Percentiles rank a stretch among this genome's conserved stretches.
Evolutionary conservation across 1,284 basidiomycete genomes (phyloP).

Genomic region (Tilletia walkeri): DNA sequence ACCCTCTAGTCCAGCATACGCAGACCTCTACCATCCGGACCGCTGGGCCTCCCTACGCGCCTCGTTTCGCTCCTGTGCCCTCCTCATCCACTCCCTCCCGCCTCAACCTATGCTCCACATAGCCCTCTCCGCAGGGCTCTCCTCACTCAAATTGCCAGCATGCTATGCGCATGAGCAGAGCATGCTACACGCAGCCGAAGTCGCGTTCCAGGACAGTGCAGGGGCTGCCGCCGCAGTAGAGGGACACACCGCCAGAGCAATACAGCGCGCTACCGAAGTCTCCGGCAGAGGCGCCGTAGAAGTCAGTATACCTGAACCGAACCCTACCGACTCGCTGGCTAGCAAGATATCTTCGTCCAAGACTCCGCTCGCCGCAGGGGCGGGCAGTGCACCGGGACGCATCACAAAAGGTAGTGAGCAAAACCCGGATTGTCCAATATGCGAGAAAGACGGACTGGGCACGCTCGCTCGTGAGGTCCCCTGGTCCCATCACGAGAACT

Average conservation of each 20-base stretch:
- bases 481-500: constrained; percentile 88
- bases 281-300: neutral
- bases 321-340: no score
- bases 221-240: neutral
- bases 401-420: neutral
- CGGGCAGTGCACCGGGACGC: neutral
- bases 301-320: constrained; percentile 2
- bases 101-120: constrained; percentile 46
- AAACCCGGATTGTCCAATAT: constrained; percentile 77
- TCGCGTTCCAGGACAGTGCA: neutral
- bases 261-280: neutral
- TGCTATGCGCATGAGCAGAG: constrained; percentile 31
- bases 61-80: constrained; percentile 34
- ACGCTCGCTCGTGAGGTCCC: constrained; percentile 79
- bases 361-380: neutral
- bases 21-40: constrained; percentile 37
- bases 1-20: constrained; percentile 30
- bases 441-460: constrained; percentile 68
- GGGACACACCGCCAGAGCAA: neutral
- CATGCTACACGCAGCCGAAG: constrained; percentile 1
- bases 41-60: constrained; percentile 35
- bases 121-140: constrained; percentile 46
- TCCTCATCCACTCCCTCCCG: constrained; percentile 42
- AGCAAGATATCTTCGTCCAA: neutral
- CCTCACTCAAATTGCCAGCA: constrained; percentile 40